phyloP scores from a whole-genome alignment of 176 grass and related monocot genomes.

The Avena eriantha region DNA sequence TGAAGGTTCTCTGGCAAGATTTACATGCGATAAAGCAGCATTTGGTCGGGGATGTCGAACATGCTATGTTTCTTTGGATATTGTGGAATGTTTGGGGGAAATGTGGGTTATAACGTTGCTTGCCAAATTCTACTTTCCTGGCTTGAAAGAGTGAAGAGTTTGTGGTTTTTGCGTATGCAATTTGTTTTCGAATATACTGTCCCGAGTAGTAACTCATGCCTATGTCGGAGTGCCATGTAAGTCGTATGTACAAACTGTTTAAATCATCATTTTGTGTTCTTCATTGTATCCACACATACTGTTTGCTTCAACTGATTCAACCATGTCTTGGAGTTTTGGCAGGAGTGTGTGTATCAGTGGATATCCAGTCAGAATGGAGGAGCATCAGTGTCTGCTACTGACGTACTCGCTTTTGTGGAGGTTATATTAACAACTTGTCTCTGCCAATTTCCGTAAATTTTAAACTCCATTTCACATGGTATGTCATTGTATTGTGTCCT shows the following conservation, averaged over 20 bases:
- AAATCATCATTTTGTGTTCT: background rate
- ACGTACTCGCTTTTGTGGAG: slow-evolving; percentile 57
- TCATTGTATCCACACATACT: background rate
- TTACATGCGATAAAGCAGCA: background rate
- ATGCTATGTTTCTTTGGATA: slow-evolving; percentile 5
- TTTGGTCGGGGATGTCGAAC: background rate
- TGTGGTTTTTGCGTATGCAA: background rate
- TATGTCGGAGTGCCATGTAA: slow-evolving; percentile 12
- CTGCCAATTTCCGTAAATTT: background rate
- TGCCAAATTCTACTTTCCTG: background rate
- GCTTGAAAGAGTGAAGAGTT: background rate
- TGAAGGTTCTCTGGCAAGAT: background rate
- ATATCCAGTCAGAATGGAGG: slow-evolving; percentile 51
- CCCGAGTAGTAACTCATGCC: background rate
- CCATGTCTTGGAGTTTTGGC: background rate
- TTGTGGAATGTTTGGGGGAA: background rate
- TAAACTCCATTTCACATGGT: slow-evolving; percentile 24
- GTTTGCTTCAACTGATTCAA: background rate
- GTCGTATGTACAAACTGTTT: slow-evolving; percentile 1
- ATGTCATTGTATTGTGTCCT: background rate
- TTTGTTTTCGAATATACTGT: background rate
- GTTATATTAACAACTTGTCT: slow-evolving; percentile 44
- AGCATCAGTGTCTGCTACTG: slow-evolving; percentile 43
- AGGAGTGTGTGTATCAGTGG: slow-evolving; percentile 61
- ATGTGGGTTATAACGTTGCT: background rate